phyloP scores from a whole-genome alignment of 768 basidiomycete species.

The Polyporus arcularius region DNA sequence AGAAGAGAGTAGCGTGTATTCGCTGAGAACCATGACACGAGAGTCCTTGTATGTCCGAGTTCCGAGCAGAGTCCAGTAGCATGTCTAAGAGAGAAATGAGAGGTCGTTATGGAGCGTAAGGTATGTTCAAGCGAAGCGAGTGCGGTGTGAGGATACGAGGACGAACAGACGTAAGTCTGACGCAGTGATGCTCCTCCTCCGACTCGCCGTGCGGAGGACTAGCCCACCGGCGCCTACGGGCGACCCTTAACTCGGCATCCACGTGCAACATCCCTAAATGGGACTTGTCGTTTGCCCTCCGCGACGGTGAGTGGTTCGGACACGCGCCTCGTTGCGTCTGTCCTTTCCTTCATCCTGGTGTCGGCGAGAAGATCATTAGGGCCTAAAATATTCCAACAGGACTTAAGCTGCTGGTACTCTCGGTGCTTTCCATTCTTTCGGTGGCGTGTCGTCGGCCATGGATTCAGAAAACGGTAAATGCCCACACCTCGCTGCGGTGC shows the following conservation, averaged over 20 bases:
- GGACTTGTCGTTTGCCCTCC: slow-evolving; percentile 11
- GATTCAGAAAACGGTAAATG: slow-evolving; percentile 21
- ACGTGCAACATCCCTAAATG: slow-evolving; percentile 12
- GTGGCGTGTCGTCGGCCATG: slow-evolving; percentile 6
- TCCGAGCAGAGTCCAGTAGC: neutral
- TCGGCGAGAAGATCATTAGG: neutral
- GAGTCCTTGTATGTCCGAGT: neutral
- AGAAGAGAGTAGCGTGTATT: neutral
- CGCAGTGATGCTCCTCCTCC: neutral
- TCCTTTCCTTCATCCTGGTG: neutral
- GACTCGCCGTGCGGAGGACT: neutral
- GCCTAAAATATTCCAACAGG: neutral
- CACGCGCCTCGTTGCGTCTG: neutral
- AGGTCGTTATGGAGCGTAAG: neutral
- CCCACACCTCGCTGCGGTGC: slow-evolving; percentile 42
- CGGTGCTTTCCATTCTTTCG: neutral
- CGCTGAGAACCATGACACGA: neutral
- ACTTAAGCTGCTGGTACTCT: neutral
- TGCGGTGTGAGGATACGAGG: neutral
- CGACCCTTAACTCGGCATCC: neutral
- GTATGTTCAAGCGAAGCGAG: neutral
- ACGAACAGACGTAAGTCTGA: neutral
- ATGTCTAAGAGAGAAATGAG: neutral
- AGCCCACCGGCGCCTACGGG: neutral
- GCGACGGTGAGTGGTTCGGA: slow-evolving; percentile 17